phyloP scores from a whole-genome alignment of 805 yeast species.

The Zygotorulaspora sp. region DNA sequence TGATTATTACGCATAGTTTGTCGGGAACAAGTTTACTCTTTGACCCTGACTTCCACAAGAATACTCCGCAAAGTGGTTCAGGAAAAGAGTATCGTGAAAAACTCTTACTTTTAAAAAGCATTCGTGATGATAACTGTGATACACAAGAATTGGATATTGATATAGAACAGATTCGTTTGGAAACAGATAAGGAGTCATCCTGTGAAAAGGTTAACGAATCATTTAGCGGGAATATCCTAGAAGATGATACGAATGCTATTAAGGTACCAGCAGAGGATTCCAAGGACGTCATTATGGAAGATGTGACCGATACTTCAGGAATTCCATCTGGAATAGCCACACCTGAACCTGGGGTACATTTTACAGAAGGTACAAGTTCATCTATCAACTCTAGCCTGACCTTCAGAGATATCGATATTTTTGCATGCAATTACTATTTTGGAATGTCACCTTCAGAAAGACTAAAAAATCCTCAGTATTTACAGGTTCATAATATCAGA shows the following conservation, averaged over 20 bases:
- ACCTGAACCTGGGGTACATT: constrained; percentile 34
- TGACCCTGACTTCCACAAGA: constrained; percentile 60
- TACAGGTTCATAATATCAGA: constrained; percentile 56
- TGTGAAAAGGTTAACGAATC: constrained; percentile 26
- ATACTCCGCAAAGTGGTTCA: constrained; percentile 16
- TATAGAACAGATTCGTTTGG: constrained; percentile 33
- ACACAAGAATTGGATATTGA: constrained; percentile 37
- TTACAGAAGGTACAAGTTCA: constrained; percentile 35
- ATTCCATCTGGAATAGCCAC: constrained; percentile 36
- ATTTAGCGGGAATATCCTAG: constrained; percentile 17
- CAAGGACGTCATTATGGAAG: constrained; percentile 36
- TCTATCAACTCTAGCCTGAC: constrained; percentile 52
- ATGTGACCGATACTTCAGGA: constrained; percentile 43
- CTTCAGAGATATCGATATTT: constrained; percentile 56
- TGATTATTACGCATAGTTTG: constrained; percentile 53
- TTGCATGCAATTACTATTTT: constrained; percentile 61
- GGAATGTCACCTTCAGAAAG: constrained; percentile 50
- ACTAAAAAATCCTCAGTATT: constrained; percentile 41
- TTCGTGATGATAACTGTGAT: constrained; percentile 36
- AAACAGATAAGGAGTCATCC: constrained; percentile 29
- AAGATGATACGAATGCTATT: constrained; percentile 26
- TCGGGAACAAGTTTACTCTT: constrained; percentile 69
- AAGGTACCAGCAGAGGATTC: constrained; percentile 20
- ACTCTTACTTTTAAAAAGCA: constrained; percentile 34
- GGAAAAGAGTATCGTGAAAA: constrained; percentile 21